Evolutionary conservation across 129 eudicot genomes (phyloP), one percentile per base, ranked within the genome.

Genomic region (Flaveria robusta): DNA sequence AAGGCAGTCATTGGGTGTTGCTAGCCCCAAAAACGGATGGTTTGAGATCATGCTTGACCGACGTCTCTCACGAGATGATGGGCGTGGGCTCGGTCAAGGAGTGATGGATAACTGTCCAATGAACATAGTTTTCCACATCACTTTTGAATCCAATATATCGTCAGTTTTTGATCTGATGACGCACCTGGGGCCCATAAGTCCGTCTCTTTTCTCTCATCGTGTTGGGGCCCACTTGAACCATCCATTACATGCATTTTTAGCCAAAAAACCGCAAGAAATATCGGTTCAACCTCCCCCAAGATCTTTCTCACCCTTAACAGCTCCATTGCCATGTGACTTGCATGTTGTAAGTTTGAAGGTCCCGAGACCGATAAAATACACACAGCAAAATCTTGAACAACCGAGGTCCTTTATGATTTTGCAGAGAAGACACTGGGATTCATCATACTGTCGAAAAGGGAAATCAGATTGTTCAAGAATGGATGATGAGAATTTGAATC

Each of bases 1-100:
- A 3, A 75, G 93, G 58, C 99, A 95, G 68, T 91, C 99, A 14
- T 34, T 95, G 82, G 97, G 97, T 69, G 99, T 85, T 46, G 96
- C 99, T 5, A 89, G 96, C 83, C 97, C 93, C 13, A 86, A 86
- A 79, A 80, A 87, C 26, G 99, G 99, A 52, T 76, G 94, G 92
- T 77, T 95, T 18, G 99, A 95, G 85, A 81, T 95, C 80, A 95
- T 95, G 99, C 88, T 95, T 15, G 99, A 95, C 62, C 90, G 99
- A 13, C 90, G 99, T 52, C 60, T 95, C 59, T 78, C 77, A 50
- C 86, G 94, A 68, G 99, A 91, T 19, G 99, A 95, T 66, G 99
- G 96, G 0, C 97, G 99, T 80, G 99, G 99, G 52, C 96, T 95
- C 14, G 99, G 99, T 69, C 99, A 95, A 83, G 99, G 99, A 49